Base-by-base conservation (phyloP, 495 filamentous ascomycete species). In the Daldinia caldariorum region DNA sequence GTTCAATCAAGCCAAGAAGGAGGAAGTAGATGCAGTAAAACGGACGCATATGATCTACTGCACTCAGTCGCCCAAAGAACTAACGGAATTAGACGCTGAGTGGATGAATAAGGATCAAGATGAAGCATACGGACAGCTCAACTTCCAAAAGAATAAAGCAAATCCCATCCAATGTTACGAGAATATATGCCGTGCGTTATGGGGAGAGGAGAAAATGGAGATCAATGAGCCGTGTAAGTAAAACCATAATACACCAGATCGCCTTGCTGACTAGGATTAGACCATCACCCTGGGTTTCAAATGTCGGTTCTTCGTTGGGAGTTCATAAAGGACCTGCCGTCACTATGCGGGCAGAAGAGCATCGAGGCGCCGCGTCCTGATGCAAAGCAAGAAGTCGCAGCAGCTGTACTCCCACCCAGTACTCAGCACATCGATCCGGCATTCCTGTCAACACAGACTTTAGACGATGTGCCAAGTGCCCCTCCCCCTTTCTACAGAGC, bases 111-210 rank as follows among this genome's bases (percentile, higher is more conserved):
- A 66, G 45, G 31, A 29, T 5, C 69, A 71, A 37, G 63, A 71
- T 54, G 58, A 18, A 35, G 39, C 58, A 8, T 71, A 66, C 22
- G 53, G 59, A 6, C 58, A 6, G 1, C 69, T 71, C 35, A 71
- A 71, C 47, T 71, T 71, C 37, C 58, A 67, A 38, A 71, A 56
- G 39, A 51, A 63, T 32, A 71, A 71, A 47, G 69, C 58, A 9
- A 9, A 22, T 13, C 58, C 63, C 7, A 10, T 0, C 10, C 35
- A 32, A 26, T 67, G 58, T 26, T 71, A 63, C 18, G 29, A 55
- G 51, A 71, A 71, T 35, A 71, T 71, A 63, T 71, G 69, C 3
- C 12, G 29, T 26, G 58, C 63, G 7, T 22, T 71, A 49, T 66
- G 58, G 58, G 69, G 63, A 18, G 29, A 12, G 1, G 47, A 22